A percentile compares a stretch with the other conserved stretches of the same genome.
phyloP scores from a whole-genome alignment of 2,329 filamentous ascomycete species.

The Coniochaeta sp. region DNA sequence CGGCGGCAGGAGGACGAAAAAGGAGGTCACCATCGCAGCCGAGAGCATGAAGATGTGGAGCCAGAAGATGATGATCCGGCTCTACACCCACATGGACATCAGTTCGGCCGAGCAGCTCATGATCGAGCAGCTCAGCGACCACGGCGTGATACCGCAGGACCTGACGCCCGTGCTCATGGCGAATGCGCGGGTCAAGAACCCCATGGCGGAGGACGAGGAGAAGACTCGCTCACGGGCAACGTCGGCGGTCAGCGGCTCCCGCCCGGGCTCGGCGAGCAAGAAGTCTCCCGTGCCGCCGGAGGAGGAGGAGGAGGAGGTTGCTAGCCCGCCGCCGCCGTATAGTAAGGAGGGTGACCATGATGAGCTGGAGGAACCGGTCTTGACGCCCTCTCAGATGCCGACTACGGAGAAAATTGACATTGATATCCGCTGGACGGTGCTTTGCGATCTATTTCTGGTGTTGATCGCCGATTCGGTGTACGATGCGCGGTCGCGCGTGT shows the following conservation, averaged over 20 bases:
- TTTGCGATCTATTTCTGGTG: conserved; percentile 91
- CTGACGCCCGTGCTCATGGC: conserved; percentile 82
- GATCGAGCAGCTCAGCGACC: conserved; percentile 93
- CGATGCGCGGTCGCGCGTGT: conserved; percentile 75
- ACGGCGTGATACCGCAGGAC: conserved; percentile 80
- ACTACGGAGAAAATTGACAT: conserved; percentile 83
- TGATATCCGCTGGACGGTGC: conserved; percentile 91
- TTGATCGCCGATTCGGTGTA: conserved; percentile 96
- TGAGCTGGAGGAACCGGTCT: conserved; percentile 72
- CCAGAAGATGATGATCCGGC: conserved; percentile 93
- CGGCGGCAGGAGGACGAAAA: conserved; percentile 62
- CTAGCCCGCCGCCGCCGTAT: conserved; percentile 51
- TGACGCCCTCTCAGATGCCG: conserved; percentile 75
- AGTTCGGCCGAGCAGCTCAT: conserved; percentile 87
- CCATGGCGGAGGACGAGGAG: conserved; percentile 54
- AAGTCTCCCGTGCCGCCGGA: conserved; percentile 10
- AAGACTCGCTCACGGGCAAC: background rate
- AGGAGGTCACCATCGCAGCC: conserved; percentile 58
- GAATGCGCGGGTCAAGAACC: conserved; percentile 89
- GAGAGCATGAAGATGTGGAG: conserved; percentile 92
- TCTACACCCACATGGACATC: conserved; percentile 97
- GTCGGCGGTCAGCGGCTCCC: background rate
- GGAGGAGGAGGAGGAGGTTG: conserved; percentile 37
- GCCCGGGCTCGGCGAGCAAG: conserved; percentile 2
- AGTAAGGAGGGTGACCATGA: conserved; percentile 60